Conservation (phyloP, 2,329 filamentous ascomycete genomes). For the Aspergillus sp. region DNA sequence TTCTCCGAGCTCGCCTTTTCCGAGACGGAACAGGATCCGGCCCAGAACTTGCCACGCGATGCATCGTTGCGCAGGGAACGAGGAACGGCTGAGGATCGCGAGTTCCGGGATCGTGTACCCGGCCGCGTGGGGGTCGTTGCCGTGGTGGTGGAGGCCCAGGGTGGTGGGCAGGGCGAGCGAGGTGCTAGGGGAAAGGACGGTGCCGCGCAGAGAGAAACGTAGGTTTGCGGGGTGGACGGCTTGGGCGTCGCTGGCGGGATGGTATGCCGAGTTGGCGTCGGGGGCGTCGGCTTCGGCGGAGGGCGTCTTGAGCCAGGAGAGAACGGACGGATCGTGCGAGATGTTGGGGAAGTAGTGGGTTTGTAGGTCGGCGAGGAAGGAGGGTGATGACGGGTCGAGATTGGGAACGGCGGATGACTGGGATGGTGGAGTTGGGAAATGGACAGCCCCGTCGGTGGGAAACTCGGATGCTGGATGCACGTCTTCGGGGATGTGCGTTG, state of each 20-base stretch:
- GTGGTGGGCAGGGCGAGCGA: conserved; percentile 73
- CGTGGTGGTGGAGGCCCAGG: conserved; percentile 89
- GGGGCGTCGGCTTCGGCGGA: conserved; percentile 61
- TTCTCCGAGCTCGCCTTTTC: conserved; percentile 67
- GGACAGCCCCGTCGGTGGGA: conserved; percentile 34
- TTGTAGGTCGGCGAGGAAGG: conserved; percentile 83
- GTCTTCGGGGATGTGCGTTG: conserved; percentile 36
- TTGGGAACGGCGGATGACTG: conserved; percentile 58
- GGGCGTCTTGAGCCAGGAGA: conserved; percentile 86
- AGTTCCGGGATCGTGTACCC: conserved; percentile 92
- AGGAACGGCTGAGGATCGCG: conserved; percentile 74
- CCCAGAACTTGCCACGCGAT: conserved; percentile 90
- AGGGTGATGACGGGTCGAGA: conserved; percentile 77
- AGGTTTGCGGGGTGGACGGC: conserved; percentile 65
- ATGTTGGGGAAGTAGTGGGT: conserved; percentile 90
- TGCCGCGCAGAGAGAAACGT: conserved; percentile 84
- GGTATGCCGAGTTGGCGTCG: conserved; percentile 74
- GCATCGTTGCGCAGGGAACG: conserved; percentile 82
- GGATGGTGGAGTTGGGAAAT: conserved; percentile 47
- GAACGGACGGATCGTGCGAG: conserved; percentile 76
- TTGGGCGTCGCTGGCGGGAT: conserved; percentile 71
- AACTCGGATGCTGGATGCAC: conserved; percentile 41
- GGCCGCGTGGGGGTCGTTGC: conserved; percentile 85
- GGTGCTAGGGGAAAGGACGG: conserved; percentile 72
- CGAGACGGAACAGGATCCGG: conserved; percentile 78